Evolutionary conservation across 1,284 basidiomycete species (phyloP).

Genomic region (Trichosporon faecale): DNA sequence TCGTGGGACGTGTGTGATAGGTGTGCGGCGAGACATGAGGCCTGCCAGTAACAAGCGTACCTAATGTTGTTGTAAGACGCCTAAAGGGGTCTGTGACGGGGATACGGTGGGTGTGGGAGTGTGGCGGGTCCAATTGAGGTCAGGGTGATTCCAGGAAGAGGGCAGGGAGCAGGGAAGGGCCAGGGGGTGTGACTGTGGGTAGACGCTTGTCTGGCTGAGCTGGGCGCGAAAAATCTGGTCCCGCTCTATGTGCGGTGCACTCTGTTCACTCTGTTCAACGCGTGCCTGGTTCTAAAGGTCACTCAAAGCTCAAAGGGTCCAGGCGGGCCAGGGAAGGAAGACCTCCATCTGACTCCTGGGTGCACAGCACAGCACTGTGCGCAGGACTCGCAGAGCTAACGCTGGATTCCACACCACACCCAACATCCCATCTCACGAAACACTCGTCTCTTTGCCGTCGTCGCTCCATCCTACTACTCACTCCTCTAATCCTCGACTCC

Average conservation of each 20-base stretch:
- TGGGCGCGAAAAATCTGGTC: background rate
- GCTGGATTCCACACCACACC: background rate
- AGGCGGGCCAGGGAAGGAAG: background rate
- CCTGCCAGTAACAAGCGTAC: no score
- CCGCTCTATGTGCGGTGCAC: background rate
- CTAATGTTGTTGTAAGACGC: background rate
- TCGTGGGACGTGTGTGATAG: background rate
- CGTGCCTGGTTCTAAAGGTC: background rate
- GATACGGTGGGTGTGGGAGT: background rate
- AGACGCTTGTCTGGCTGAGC: no score
- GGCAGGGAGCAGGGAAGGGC: no score
- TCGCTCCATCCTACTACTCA: background rate
- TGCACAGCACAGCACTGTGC: conserved; percentile 4
- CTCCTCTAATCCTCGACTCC: no score
- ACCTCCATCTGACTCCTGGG: background rate
- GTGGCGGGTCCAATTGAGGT: background rate
- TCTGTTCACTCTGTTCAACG: background rate
- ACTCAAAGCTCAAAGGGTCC: background rate
- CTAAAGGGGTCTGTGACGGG: background rate
- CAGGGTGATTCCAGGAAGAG: background rate
- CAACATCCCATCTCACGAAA: background rate
- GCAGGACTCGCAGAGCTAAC: no score
- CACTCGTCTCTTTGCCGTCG: background rate
- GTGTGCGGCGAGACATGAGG: background rate
- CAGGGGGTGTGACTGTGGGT: no score